Evolutionary conservation across 495 filamentous ascomycete species (phyloP), one percentile per base, ranked within the genome.

Genomic region (Xylaria castorea): DNA sequence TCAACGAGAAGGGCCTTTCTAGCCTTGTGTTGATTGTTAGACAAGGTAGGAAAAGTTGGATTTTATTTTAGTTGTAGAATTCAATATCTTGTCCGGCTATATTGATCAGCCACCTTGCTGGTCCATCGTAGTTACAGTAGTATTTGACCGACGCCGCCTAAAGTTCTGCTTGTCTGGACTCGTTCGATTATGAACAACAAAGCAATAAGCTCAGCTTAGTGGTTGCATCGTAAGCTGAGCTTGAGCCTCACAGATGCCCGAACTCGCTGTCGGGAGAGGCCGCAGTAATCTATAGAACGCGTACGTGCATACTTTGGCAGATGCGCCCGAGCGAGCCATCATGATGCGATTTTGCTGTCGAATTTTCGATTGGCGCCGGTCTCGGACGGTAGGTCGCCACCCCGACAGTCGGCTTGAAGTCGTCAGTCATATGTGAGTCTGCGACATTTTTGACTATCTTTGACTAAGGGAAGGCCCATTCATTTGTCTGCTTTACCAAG

Each of bases 391-490:
- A 7, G 8, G 53, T 48, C 22, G 53, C 67, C 67, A 60, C 67
- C 67, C 66, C 67, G 67, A 69, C 57, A 0, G 40, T 69, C 67
- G 67, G 67, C 67, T 65, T 36, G 32, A 44, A 48, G n/a, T 36
- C 46, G 53, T 22, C 51, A 68, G 66, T 42, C 48, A 68, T 55
- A 14, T 40, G 57, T 61, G 57, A 61, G 32, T 61, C 58, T 34
- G 7, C 18, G 14, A 64, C 12, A 42, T 14, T 42, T 42, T 14
- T 11, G 38, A 42, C 38, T 42, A 42, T 44, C 61, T n/a, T 18
- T 36, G 32, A 62, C 67, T 46, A 44, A 46, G n/a, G 6, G 25
- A 48, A 32, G 48, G 42, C 22, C 22, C 34, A 57, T 68, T 55
- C 34, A 14, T 42, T 55, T 22, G 9, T 8, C 9, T 38, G 16